Conservation (phyloP, 73 alveolate genomes). For the Paramecium octaurelia region DNA sequence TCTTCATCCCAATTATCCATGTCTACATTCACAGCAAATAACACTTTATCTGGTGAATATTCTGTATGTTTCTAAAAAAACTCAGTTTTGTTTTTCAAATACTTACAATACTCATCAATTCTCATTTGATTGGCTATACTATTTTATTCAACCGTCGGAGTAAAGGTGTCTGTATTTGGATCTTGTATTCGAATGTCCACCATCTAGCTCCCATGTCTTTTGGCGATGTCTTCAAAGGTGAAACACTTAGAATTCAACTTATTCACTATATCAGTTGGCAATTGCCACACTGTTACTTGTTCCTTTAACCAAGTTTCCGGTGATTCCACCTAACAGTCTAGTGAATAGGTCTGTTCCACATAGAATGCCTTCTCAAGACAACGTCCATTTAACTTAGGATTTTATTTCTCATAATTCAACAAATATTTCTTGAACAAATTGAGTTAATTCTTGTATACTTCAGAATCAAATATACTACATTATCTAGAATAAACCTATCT, state of each 20-base stretch:
- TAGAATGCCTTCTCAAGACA: not conserved
- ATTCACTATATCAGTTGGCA: not conserved
- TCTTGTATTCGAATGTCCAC: not conserved
- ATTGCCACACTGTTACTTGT: not conserved
- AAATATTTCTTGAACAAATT: not conserved
- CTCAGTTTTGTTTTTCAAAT: not conserved
- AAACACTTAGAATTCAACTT: not conserved
- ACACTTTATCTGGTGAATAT: slow-evolving; percentile 1
- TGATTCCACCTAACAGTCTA: not conserved
- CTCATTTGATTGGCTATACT: not conserved
- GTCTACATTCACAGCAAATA: slow-evolving; percentile 77
- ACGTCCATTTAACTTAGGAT: not conserved
- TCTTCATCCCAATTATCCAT: slow-evolving; percentile 73
- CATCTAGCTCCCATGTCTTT: not conserved
- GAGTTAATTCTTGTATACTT: not conserved
- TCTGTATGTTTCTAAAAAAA: not conserved
- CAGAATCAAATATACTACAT: not conserved
- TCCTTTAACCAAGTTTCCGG: not conserved
- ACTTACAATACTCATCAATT: not conserved
- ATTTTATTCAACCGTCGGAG: not conserved
- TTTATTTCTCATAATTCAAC: not conserved
- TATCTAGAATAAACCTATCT: not conserved
- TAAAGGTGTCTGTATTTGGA: not conserved
- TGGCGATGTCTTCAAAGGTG: not conserved
- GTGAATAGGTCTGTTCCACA: not conserved